These are phyloP conservation scores for Oidium heveae DNA, from an alignment of 2,329 filamentous ascomycete genomes.

Conservation along the genomic window DNA sequence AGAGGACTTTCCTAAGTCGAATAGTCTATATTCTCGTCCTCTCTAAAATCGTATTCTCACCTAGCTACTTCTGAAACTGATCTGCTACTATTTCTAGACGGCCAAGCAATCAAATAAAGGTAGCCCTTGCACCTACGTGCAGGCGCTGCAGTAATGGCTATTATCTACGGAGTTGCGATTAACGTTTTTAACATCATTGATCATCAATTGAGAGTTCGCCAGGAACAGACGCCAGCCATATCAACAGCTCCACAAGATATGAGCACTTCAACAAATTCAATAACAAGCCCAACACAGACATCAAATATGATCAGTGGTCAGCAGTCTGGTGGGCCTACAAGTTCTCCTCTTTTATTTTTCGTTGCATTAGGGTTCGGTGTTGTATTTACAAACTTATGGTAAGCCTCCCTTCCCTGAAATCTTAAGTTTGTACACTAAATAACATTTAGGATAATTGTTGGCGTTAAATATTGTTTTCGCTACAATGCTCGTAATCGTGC, in stretches of 20 bases:
- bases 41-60: neutral
- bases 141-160: slow-evolving; percentile 5
- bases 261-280: slow-evolving; percentile 2
- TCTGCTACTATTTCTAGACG: neutral
- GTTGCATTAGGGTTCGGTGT: slow-evolving; percentile 91
- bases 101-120: neutral
- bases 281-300: slow-evolving; percentile 5
- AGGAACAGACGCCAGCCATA: slow-evolving; percentile 4
- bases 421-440: slow-evolving; percentile 40
- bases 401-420: slow-evolving; percentile 31
- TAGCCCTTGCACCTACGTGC: neutral
- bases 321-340: slow-evolving; percentile 23
- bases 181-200: slow-evolving; percentile 9
- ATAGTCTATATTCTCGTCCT: too few species aligned
- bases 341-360: slow-evolving; percentile 67
- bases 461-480: slow-evolving; percentile 96
- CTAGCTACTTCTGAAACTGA: neutral
- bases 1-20: neutral
- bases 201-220: slow-evolving; percentile 5
- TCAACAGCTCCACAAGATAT: slow-evolving; percentile 3
- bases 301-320: slow-evolving; percentile 2
- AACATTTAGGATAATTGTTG: slow-evolving; percentile 78
- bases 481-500: slow-evolving; percentile 87
- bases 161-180: slow-evolving; percentile 9
- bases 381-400: slow-evolving; percentile 98